Evolutionary conservation across 2,329 filamentous ascomycete genomes (phyloP).

Genomic region (Helotiales sp.): DNA sequence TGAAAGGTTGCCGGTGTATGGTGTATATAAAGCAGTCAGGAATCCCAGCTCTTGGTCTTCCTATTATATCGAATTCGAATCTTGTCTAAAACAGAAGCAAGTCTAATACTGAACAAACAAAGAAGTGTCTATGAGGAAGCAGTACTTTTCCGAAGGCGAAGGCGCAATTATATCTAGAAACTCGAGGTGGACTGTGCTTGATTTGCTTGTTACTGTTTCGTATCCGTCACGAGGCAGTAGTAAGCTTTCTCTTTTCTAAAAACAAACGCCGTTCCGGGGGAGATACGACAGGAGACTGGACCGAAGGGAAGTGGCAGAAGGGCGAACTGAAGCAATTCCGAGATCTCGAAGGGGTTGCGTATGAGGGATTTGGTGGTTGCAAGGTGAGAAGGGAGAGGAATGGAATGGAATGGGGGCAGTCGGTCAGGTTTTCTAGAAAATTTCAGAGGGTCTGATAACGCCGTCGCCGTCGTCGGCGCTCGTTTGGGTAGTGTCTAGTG

Average conservation of each 20-base stretch:
- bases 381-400: neutral
- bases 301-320: neutral
- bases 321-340: neutral
- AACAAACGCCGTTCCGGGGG: neutral
- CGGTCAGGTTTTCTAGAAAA: conserved; percentile 4
- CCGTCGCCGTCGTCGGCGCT: neutral
- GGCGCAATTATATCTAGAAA: neutral
- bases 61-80: conserved; percentile 19
- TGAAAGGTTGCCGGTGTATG: neutral
- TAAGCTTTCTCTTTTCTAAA: neutral
- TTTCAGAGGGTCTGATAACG: neutral
- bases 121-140: conserved; percentile 9
- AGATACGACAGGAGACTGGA: neutral
- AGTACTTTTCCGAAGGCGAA: neutral
- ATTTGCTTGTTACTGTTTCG: neutral
- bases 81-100: conserved; percentile 12
- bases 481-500: neutral
- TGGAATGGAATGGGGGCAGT: neutral
- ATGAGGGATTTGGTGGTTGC: neutral
- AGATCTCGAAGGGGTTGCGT: neutral
- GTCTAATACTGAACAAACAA: conserved; percentile 2
- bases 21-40: conserved; percentile 9
- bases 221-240: conserved; percentile 2
- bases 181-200: neutral
- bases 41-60: conserved; percentile 36